These are phyloP conservation scores for Lunularia cruciata DNA, from an alignment of 225 moss, liverwort and hornwort genomes.

Conservation along the genomic window DNA sequence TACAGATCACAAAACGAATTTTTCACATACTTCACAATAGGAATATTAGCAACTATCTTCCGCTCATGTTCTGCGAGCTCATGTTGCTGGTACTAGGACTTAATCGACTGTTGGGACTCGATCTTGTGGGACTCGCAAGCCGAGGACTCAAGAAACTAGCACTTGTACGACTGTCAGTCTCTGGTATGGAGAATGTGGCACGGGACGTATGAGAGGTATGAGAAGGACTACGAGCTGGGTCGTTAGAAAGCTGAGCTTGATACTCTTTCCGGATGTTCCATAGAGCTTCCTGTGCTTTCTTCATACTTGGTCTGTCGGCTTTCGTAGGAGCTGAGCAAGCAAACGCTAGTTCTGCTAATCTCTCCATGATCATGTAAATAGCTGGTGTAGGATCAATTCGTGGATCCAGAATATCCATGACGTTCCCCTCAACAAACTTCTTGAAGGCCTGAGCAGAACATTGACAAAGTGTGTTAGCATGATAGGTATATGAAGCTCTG, in stretches of 20 bases:
- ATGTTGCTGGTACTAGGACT: constrained; percentile 19
- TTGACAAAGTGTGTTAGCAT: background rate
- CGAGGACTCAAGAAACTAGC: constrained; percentile 27
- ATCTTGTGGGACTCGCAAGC: constrained; percentile 23
- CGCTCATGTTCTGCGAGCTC: constrained; percentile 24
- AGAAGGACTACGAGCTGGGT: constrained; percentile 28
- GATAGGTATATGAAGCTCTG: background rate
- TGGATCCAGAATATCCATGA: constrained; percentile 77
- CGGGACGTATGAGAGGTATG: constrained; percentile 8
- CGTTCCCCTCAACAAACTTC: constrained; percentile 79
- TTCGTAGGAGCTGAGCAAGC: constrained; percentile 96
- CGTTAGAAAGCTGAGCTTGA: constrained; percentile 40
- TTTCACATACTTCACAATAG: constrained; percentile 4
- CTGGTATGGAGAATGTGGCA: constrained; percentile 20
- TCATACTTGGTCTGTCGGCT: constrained; percentile 86
- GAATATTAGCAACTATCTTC: constrained; percentile 18
- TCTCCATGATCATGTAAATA: constrained; percentile 58
- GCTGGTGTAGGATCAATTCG: constrained; percentile 54
- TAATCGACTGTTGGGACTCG: constrained; percentile 14
- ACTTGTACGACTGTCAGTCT: constrained; percentile 28
- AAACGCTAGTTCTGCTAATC: constrained; percentile 81
- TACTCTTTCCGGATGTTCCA: constrained; percentile 90
- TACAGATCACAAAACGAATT: constrained; percentile 19
- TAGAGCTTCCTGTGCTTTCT: constrained; percentile 71
- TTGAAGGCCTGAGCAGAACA: constrained; percentile 68